Evolutionary conservation across 345 rosid genomes (phyloP).

Genomic region (Eucalyptus pumila): DNA sequence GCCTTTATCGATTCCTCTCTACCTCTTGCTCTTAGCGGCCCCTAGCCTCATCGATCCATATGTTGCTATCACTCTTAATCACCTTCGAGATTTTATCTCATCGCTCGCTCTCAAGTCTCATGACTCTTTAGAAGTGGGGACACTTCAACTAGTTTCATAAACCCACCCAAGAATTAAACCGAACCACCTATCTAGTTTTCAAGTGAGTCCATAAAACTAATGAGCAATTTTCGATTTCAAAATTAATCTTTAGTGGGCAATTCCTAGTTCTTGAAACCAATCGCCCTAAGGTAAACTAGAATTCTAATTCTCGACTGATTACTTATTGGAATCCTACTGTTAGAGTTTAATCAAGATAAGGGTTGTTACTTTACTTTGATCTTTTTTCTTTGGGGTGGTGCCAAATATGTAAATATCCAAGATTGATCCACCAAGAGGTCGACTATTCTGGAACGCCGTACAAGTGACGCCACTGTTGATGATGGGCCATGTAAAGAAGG

Average conservation of each 20-base stretch:
- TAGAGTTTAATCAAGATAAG: neutral
- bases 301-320: neutral
- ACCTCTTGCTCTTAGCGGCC: no score
- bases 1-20: no score
- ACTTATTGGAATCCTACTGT: neutral
- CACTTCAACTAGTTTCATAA: no score
- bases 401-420: neutral
- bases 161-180: no score
- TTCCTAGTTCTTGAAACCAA: no score
- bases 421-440: neutral
- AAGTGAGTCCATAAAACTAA: no score
- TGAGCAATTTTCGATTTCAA: no score
- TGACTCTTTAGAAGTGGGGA: no score
- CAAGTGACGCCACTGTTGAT: neutral
- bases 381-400: neutral
- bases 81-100: accelerated
- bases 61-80: no score
- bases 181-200: accelerated
- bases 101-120: accelerated
- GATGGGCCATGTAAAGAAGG: neutral
- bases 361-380: neutral
- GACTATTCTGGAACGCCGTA: neutral
- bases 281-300: no score
- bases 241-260: accelerated
- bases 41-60: accelerated